phyloP scores from a whole-genome alignment of 306 rosid species.

The Arachis hypogaea region DNA sequence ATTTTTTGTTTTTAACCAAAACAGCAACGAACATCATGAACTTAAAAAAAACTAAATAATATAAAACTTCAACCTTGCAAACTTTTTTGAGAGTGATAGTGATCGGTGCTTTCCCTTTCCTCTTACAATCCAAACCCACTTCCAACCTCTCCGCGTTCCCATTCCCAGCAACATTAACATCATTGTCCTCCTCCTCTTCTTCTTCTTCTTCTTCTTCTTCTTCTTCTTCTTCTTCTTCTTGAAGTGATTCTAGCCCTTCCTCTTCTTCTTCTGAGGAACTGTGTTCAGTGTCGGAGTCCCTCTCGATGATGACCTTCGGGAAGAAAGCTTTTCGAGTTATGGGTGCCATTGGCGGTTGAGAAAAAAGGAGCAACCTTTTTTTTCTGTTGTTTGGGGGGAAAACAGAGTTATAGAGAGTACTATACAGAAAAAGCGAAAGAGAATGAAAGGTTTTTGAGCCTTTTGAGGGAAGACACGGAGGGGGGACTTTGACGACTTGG shows the following conservation, averaged over 20 bases:
- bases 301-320: constrained; percentile 69
- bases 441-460: neutral
- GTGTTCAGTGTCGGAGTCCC: constrained; percentile 74
- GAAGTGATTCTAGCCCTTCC: constrained; percentile 33
- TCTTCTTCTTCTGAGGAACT: constrained; percentile 77
- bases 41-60: neutral
- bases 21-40: neutral
- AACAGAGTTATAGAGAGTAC: neutral
- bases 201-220: constrained; percentile 33
- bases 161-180: constrained; percentile 18
- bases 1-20: no score
- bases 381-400: constrained; percentile 20
- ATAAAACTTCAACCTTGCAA: constrained; percentile 59
- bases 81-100: constrained; percentile 74
- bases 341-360: constrained; percentile 60
- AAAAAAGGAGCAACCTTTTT: neutral
- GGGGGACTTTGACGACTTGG: constrained; percentile 2
- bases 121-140: constrained; percentile 45
- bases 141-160: constrained; percentile 45
- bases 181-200: constrained; percentile 40
- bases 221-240: constrained; percentile 37
- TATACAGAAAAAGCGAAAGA: neutral
- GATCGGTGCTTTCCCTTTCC: constrained; percentile 68
- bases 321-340: constrained; percentile 61
- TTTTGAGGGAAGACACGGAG: neutral